Conservation (phyloP, 257 asterid genomes). For the Fraxinus anomala region DNA sequence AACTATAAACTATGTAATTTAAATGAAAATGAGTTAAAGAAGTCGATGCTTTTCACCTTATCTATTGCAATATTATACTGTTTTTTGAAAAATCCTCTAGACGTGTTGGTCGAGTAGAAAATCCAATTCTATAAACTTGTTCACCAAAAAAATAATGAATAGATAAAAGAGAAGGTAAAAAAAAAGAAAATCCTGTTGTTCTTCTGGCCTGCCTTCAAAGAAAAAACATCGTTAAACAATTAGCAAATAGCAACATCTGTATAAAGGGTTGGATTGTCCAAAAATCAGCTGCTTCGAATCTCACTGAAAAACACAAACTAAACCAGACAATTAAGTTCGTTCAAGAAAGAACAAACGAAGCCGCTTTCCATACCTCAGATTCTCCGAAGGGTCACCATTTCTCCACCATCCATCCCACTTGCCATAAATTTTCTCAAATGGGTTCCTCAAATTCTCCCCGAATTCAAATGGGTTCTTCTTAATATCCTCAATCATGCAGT, state of each 20-base stretch:
- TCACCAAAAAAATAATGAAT: too few relatives aligned
- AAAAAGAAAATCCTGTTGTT: too few relatives aligned
- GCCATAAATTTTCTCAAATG: constrained; percentile 18
- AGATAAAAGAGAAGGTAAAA: too few relatives aligned
- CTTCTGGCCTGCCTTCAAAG: too few relatives aligned
- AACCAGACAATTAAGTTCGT: background rate
- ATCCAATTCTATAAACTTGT: too few relatives aligned
- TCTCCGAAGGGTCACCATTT: constrained; percentile 33
- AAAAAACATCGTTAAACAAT: too few relatives aligned
- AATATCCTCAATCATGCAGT: constrained; percentile 8
- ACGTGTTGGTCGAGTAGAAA: too few relatives aligned
- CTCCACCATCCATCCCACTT: constrained; percentile 7
- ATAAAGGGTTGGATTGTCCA: background rate
- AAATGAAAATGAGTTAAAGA: background rate
- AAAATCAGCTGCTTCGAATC: background rate
- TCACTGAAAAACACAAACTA: background rate
- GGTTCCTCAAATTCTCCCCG: constrained; percentile 15
- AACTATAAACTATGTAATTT: background rate
- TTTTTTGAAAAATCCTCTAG: too few relatives aligned
- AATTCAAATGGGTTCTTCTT: constrained; percentile 27
- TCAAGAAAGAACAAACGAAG: constrained; percentile 31
- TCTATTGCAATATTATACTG: too few relatives aligned
- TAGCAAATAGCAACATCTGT: too few relatives aligned
- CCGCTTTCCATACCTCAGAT: constrained; percentile 35
- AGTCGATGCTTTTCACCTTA: background rate